A percentile compares a stretch with the other conserved stretches of the same genome.
phyloP scores from a whole-genome alignment of 2,329 filamentous ascomycete species.

The Magnaporthiopsis rhizophila region DNA sequence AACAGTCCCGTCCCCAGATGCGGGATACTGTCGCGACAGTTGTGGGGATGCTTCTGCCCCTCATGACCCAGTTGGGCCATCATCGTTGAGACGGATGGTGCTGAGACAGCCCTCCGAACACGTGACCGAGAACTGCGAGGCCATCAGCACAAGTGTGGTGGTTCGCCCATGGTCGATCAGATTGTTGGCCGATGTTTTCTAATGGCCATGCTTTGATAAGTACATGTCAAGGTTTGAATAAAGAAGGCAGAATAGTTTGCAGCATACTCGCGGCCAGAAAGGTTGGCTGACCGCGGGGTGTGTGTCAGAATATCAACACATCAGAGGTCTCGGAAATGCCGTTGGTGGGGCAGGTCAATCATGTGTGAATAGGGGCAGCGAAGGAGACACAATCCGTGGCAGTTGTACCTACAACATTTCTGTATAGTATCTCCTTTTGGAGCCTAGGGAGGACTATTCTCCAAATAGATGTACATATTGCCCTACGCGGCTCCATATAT shows the following conservation, averaged over 20 bases:
- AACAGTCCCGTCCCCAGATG: conserved; percentile 50
- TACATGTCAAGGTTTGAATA: background rate
- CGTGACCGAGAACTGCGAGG: background rate
- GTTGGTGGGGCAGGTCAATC: background rate
- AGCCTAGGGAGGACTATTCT: background rate
- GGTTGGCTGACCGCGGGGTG: background rate
- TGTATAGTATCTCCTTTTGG: background rate
- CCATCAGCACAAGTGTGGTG: background rate
- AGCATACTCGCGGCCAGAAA: background rate
- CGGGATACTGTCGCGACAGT: conserved; percentile 64
- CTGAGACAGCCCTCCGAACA: background rate
- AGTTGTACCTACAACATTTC: background rate
- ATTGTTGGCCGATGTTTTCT: background rate
- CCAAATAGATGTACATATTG: background rate
- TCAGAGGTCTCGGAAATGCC: background rate
- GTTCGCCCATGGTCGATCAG: background rate
- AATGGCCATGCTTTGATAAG: background rate
- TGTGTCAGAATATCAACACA: background rate
- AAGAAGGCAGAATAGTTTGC: background rate
- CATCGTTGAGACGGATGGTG: conserved; percentile 40
- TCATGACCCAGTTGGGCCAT: conserved; percentile 72
- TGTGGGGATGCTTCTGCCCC: conserved; percentile 68
- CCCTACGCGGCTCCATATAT: background rate
- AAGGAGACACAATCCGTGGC: background rate
- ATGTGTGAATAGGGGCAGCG: background rate